Conservation (phyloP, 1,284 basidiomycete genomes). For the Fomitopsis palustris region DNA sequence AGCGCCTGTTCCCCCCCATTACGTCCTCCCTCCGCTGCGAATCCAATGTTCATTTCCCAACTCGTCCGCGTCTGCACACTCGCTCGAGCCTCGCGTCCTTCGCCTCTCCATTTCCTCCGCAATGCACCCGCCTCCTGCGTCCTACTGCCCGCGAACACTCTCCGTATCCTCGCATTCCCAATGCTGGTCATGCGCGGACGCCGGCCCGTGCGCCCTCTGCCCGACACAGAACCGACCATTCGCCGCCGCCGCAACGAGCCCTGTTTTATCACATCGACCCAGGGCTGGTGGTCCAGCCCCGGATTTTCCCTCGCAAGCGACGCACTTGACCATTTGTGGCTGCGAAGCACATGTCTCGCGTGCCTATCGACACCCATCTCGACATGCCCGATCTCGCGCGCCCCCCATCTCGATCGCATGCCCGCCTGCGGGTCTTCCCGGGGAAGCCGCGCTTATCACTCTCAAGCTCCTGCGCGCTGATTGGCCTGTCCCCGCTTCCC, state of each 20-base stretch:
- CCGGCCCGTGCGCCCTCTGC: slow-evolving; percentile 2
- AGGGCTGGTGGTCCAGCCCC: slow-evolving; percentile 8
- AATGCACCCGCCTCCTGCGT: background rate
- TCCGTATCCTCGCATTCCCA: background rate
- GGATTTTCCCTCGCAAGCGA: slow-evolving; percentile 8
- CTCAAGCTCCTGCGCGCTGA: background rate
- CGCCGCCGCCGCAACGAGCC: background rate
- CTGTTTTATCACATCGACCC: background rate
- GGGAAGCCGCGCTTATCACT: slow-evolving; percentile 3
- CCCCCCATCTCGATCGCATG: background rate
- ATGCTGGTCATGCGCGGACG: background rate
- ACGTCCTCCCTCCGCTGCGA: background rate
- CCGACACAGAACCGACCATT: background rate
- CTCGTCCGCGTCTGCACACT: background rate
- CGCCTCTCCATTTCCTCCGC: background rate
- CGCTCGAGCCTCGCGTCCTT: background rate
- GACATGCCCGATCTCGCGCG: slow-evolving; percentile 4
- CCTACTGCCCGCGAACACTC: background rate
- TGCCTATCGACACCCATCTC: slow-evolving; percentile 4
- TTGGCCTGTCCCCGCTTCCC: slow-evolving; percentile 1
- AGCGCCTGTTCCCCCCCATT: background rate
- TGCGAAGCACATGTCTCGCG: slow-evolving; percentile 6
- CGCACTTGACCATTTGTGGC: background rate
- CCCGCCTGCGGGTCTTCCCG: slow-evolving; percentile 4
- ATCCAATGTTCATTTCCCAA: background rate